phyloP scores from a whole-genome alignment of 768 basidiomycete species.

The Rhodosporidiobolus sp. region DNA sequence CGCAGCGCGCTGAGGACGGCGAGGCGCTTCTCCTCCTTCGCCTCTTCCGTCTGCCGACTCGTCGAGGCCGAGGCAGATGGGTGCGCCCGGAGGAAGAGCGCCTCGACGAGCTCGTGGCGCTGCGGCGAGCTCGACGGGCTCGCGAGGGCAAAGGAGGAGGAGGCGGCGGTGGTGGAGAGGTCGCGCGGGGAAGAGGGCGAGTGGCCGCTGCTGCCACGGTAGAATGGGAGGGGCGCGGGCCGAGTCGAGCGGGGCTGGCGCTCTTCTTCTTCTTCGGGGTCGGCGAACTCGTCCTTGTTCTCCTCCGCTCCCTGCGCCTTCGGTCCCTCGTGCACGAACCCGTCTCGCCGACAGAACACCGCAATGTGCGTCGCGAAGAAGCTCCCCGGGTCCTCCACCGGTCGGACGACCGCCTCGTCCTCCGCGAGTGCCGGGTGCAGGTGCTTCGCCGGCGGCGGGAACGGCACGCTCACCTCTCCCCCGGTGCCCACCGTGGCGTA shows the following conservation, averaged over 20 bases:
- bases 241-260: conserved; percentile 22
- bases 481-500: conserved; percentile 9
- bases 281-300: neutral
- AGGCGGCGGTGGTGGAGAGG: neutral
- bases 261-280: conserved; percentile 24
- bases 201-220: conserved; percentile 12
- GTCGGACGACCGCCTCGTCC: neutral
- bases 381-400: neutral
- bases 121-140: neutral
- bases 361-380: conserved; percentile 42
- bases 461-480: conserved; percentile 4
- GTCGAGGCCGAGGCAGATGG: too few relatives aligned
- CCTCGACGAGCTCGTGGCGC: neutral
- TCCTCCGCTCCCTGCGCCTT: neutral
- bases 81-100: neutral
- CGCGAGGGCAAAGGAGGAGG: neutral
- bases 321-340: neutral
- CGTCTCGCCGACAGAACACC: conserved; percentile 23
- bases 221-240: conserved; percentile 39
- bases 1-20: too few relatives aligned
- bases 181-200: neutral
- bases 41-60: too few relatives aligned
- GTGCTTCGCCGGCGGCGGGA: conserved; percentile 26
- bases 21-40: too few relatives aligned
- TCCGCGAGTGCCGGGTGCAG: conserved; percentile 18